Base-by-base conservation (phyloP, 2,329 filamentous ascomycete genomes). In the Pseudogymnoascus sp. region DNA sequence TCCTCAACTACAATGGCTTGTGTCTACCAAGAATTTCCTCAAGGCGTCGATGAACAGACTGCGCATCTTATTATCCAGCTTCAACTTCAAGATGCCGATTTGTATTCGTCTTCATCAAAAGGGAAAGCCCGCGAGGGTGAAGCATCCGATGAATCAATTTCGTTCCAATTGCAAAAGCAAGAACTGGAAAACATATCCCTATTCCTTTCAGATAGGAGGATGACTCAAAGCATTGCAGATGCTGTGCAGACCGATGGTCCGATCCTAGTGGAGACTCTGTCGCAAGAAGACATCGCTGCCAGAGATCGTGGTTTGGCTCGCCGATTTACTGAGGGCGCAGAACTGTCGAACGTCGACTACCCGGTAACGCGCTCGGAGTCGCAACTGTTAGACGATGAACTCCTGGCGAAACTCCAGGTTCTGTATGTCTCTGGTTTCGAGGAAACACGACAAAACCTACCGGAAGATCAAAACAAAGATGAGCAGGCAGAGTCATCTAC, bases 401-500 rank as follows among this genome's bases (percentile, higher is more conserved):
- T 50, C 26, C 8, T 50, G 15, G 41, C 10, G 5, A 50, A 50
- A 31, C 41, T 50, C 21, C 10, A 31, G 41, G 8, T 50, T 5
- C 13, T 24, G 15, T 50, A 24, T 31, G 41, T 50, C 41, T 50
- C 41, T 24, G 15, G 41, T 24, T 50, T 31, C 13, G 10, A 24
- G 41, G 41, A 50, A 24, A 31, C 41, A 31, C 15, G 21, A 31
- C 9, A 24, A 50, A 15, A 5, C 21, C 26, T 50, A 31, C 21
- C 8, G 15, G 2, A 50, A 24, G 41, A 50, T 17, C 21, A 50
- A 5, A 31, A 11, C 10, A 8, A 50, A 50, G 26, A 37, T 37
- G 15, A 4, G 15, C n/a, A 44, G 11, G 40, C 62, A 50, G 64
- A 66, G n/a, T 62, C 58, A 3, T 66, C 62, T 7, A 44, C 6